Evolutionary conservation across 2,329 filamentous ascomycete genomes (phyloP), one percentile per base, ranked within the genome.

Genomic region (Colletotrichum tamarilloi): DNA sequence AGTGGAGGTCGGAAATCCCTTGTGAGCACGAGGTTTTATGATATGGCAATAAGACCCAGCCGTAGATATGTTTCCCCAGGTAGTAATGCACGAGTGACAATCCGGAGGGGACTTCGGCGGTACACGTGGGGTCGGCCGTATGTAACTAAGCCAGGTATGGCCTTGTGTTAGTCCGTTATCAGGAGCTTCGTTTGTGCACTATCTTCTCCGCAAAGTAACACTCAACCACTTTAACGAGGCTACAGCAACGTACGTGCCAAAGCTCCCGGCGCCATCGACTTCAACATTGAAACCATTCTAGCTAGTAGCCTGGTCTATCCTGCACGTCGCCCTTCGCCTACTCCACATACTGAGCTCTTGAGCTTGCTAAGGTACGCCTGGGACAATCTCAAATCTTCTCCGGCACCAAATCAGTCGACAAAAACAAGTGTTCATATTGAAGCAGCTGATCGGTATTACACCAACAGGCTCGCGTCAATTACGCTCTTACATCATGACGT

Each of bases 401-500:
- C 46, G 32, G 32, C 32, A 35, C 12, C 46, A 4, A 30, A 11
- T 53, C 22, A 8, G 5, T 28, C 30, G 5, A 22, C 30, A 12
- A 53, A 46, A 26, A 2, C 16, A 38, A 46, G 35, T 46, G 24
- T 62, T 49, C 6, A 28, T 28, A 4, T n/a, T 32, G 22, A 5
- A 30, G 46, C 28, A 19, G 46, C 52, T 24, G 46, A 53, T 28
- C 16, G n/a, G n/a, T 32, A 35, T 24, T 38, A n/a, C 38, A 42
- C 46, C 26, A 14, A 16, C 14, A 30, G 32, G 24, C n/a, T 16
- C 14, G 28, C 49, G 38, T 42, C 55, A 24, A 19, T 14, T 19
- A 26, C 16, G 38, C 26, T 32, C 9, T 5, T 28, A 68, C 28
- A 81, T 75, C 64, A 96, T 97, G 94, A 90, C 91, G 69, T 90